Percentiles rank a stretch among this genome's conserved stretches.
These are phyloP conservation scores for Monosporozyma unispora DNA, from an alignment of 805 yeast genomes.

Conservation along the genomic window DNA sequence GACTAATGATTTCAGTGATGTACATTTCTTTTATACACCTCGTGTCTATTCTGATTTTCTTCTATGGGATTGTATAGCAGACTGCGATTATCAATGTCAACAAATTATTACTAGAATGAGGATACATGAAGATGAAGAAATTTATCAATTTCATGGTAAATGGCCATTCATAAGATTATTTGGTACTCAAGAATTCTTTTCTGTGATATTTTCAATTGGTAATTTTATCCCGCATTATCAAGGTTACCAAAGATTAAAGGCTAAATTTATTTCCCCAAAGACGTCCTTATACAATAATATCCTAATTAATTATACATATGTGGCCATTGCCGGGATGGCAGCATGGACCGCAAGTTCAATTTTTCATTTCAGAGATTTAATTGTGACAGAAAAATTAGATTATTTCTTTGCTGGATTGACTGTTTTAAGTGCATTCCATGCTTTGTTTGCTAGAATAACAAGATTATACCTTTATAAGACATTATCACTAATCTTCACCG, in stretches of 20 bases:
- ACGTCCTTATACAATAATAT: slow-evolving; percentile 1
- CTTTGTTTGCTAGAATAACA: slow-evolving; percentile 51
- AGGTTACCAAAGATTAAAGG: slow-evolving; percentile 33
- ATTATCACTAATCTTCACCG: slow-evolving; percentile 32
- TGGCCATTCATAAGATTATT: slow-evolving; percentile 82
- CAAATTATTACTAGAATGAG: slow-evolving; percentile 57
- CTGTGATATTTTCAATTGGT: slow-evolving; percentile 67
- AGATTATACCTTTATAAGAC: slow-evolving; percentile 40
- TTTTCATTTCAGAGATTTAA: slow-evolving; percentile 80
- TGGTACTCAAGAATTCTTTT: slow-evolving; percentile 81
- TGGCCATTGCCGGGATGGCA: slow-evolving; percentile 58
- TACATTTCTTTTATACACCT: slow-evolving; percentile 24
- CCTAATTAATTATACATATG: slow-evolving; percentile 18
- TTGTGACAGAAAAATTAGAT: slow-evolving; percentile 75
- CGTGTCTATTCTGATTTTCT: slow-evolving; percentile 35
- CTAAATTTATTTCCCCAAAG: slow-evolving; percentile 6
- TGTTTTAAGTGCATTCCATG: slow-evolving; percentile 71
- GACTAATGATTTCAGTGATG: slow-evolving; percentile 20
- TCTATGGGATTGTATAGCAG: slow-evolving; percentile 65
- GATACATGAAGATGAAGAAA: slow-evolving; percentile 37
- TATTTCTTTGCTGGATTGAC: slow-evolving; percentile 90
- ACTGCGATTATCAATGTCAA: slow-evolving; percentile 94
- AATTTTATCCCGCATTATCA: slow-evolving; percentile 58
- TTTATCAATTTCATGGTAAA: slow-evolving; percentile 89
- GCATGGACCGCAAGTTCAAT: slow-evolving; percentile 86